Conservation (phyloP, 441 rosid species). For the Eugenia klotzschiana region DNA sequence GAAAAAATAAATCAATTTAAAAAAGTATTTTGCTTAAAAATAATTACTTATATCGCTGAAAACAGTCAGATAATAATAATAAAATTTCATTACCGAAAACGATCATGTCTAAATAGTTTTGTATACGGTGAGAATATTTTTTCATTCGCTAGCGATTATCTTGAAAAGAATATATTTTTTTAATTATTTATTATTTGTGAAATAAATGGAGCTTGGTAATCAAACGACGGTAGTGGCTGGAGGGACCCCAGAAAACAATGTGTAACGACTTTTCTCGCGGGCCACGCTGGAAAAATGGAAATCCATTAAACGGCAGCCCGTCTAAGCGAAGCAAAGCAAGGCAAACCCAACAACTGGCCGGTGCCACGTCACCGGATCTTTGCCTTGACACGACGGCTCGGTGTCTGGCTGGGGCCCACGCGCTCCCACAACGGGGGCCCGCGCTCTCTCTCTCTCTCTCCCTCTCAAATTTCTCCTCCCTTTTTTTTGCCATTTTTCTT, state of each 20-base stretch:
- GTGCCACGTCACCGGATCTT: slow-evolving; percentile 33
- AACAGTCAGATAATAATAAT: no score
- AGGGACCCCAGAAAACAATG: background rate
- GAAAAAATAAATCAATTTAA: no score
- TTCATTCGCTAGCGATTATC: background rate
- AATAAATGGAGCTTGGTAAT: no score
- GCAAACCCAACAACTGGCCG: slow-evolving; percentile 13
- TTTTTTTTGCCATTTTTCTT: background rate
- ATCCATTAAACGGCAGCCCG: background rate
- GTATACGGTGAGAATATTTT: no score
- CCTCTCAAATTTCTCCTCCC: background rate
- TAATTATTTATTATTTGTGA: background rate
- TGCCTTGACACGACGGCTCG: slow-evolving; percentile 13
- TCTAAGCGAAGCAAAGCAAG: slow-evolving; percentile 5
- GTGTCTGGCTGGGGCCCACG: background rate
- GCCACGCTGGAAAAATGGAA: background rate
- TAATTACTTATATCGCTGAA: no score
- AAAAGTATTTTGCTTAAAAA: no score
- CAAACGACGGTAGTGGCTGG: no score
- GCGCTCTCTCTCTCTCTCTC: background rate
- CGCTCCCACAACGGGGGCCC: background rate
- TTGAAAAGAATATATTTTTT: background rate
- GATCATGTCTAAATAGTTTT: no score
- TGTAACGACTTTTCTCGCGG: background rate
- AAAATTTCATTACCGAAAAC: no score